Evolutionary conservation across 495 filamentous ascomycete genomes (phyloP).

Genomic region (Halenospora varia): DNA sequence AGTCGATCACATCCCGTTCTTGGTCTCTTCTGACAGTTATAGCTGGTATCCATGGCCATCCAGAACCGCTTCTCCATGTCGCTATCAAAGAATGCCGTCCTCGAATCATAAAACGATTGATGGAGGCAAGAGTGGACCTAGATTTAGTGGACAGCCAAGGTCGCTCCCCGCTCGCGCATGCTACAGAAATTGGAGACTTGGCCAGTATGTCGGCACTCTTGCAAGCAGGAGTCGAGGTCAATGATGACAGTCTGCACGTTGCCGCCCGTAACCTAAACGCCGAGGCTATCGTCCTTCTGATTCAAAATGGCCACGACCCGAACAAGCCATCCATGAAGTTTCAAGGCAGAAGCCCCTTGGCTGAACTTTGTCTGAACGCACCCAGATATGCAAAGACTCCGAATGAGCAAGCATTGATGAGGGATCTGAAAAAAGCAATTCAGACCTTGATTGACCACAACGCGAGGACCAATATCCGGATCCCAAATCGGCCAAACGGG

Average conservation of each 20-base stretch:
- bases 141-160: slow-evolving; percentile 5
- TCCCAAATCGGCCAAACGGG: slow-evolving; percentile 3
- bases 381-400: slow-evolving; percentile 1
- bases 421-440: slow-evolving; percentile 6
- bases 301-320: slow-evolving; percentile 15
- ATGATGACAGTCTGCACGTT: slow-evolving; percentile 19
- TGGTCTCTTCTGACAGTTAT: background rate
- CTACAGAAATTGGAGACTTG: slow-evolving; percentile 8
- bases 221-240: background rate
- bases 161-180: slow-evolving; percentile 10
- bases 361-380: slow-evolving; percentile 15
- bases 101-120: slow-evolving; percentile 7
- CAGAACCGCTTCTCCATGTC: slow-evolving; percentile 12
- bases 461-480: background rate
- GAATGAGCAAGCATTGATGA: slow-evolving; percentile 3
- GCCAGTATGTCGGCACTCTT: slow-evolving; percentile 18
- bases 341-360: slow-evolving; percentile 13
- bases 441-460: slow-evolving; percentile 5
- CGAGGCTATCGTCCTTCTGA: slow-evolving; percentile 12
- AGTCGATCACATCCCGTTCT: background rate
- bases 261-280: slow-evolving; percentile 14
- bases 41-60: slow-evolving; percentile 9
- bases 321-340: slow-evolving; percentile 7
- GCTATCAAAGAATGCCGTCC: slow-evolving; percentile 12
- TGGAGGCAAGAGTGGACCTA: slow-evolving; percentile 9